Evolutionary conservation across 139 green algal species (phyloP), one percentile per base, ranked within the genome.

Genomic region (Closterium sp.): DNA sequence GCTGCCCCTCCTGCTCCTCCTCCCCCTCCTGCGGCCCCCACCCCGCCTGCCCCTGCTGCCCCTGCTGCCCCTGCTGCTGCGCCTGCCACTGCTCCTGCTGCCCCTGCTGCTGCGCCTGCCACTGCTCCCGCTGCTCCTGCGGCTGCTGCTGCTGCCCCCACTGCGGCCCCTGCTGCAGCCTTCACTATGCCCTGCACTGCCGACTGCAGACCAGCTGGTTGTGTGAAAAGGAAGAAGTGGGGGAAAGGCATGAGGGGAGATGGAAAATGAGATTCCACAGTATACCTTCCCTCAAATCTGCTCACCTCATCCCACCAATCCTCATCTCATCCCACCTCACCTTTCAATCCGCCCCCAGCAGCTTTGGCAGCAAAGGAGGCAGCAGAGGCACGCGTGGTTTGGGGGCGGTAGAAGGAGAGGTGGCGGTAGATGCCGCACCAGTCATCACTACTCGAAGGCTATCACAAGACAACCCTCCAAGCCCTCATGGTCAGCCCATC

Each of bases 351-450:
- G 42, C 91, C 88, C 28, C 29, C 91, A 31, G 88, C 91, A 13
- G 73, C 91, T 21, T 24, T 90, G 29, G 91, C 91, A 27, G 38
- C 32, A 27, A 7, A 70, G 11, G 91, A 38, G 62, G 91, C 10
- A n/a, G 91, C 91, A 11, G 38, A 31, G 45, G 93, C 87, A 62
- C 5, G 42, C 9, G 10, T 88, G 31, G 70, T 85, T 29, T 86
- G 93, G 29, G 88, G 95, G 89, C 96, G 96, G 62, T 91, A 89
- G 89, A 99, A 99, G 90, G 93, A 94, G 85, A 99, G 94, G 31
- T 92, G 88, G 31, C 94, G 93, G 4, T 95, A 92, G 86, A 99
- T 98, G 88, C 95, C 95, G 32, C 87, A 86, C 62, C 98, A 99
- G 91, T 99, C 96, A 17, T 13, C 5, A 62, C 42, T 13, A 13